These are phyloP conservation scores for Thymus mandschuricus DNA, from an alignment of 257 asterid genomes.

Conservation along the genomic window DNA sequence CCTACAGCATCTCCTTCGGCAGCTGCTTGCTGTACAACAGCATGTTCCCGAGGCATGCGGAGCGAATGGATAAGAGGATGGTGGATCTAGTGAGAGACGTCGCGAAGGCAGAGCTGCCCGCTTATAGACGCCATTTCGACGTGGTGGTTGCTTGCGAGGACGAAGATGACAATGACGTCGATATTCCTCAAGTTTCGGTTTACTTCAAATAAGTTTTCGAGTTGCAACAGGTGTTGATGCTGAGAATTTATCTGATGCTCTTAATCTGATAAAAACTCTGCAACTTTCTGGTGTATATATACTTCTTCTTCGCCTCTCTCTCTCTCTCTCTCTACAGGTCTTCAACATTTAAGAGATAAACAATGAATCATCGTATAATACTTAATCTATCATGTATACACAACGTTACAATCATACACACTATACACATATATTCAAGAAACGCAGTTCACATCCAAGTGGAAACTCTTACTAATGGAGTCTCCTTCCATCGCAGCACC, in stretches of 20 bases:
- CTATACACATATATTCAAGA: background rate
- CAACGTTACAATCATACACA: background rate
- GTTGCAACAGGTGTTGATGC: background rate
- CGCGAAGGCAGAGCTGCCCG: constrained; percentile 70
- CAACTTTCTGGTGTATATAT: no score
- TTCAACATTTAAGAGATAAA: no score
- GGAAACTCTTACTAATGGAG: constrained; percentile 65
- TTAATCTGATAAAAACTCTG: no score
- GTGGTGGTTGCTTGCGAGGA: constrained; percentile 86
- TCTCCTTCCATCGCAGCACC: constrained; percentile 66
- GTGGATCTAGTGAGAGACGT: constrained; percentile 73
- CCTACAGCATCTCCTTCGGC: constrained; percentile 79
- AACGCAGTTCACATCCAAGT: constrained; percentile 51
- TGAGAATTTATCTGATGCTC: no score
- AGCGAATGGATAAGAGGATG: constrained; percentile 72
- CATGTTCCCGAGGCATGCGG: constrained; percentile 74
- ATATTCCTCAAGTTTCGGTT: constrained; percentile 75
- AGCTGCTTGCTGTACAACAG: constrained; percentile 71
- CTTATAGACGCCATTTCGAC: constrained; percentile 66
- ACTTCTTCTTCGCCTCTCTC: background rate
- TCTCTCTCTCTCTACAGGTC: background rate
- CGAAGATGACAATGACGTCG: constrained; percentile 74
- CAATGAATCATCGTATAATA: background rate
- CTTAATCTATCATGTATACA: background rate
- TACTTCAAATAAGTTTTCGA: constrained; percentile 40